Evolutionary conservation across 169 alveolate species (phyloP), one percentile per base, ranked within the genome.

Genomic region (Babesia microti): DNA sequence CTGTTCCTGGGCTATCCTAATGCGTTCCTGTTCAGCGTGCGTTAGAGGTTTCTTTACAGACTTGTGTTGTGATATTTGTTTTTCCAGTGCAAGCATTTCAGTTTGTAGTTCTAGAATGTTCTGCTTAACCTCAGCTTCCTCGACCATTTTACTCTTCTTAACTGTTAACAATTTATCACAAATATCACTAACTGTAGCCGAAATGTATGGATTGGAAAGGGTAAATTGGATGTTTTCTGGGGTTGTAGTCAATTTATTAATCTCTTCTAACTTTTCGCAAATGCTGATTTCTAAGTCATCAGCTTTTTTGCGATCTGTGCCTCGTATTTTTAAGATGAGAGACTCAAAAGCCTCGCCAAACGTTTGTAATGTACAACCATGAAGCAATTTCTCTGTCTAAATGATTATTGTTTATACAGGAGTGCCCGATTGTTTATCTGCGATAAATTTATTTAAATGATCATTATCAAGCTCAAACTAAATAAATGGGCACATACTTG

Each of bases 291-390:
- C 1, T 52, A 0, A 22, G 43, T 26, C 4, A 28, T 24, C 4
- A 61, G 29, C 59, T 52, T 32, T 4, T 23, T 28, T 23, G 4
- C 18, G 6, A 61, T 9, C 19, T 30, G 12, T 14, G 5, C 0
- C 40, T 61, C 74, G 17, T 52, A 32, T 6, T 24, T 11, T 2
- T 23, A 61, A 15, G 3, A 61, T 59, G 4, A 61, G 42, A 0
- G 67, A 40, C 21, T 61, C 74, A 1, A 61, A 6, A 6, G 53
- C 39, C n/a, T 52, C 52, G 3, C 52, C 59, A 36, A 61, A 61
- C 17, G 51, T 68, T 30, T 61, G 54, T 26, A 61, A 19, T 17
- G 74, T 39, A 27, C 74, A 61, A 1, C 74, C 74, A 45, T 40
- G 24, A 22, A 43, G 45, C 35, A 59, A 2, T n/a, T 50, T 48